phyloP scores from a whole-genome alignment of 2,329 filamentous ascomycete species.

The Aspergillus fischeri region DNA sequence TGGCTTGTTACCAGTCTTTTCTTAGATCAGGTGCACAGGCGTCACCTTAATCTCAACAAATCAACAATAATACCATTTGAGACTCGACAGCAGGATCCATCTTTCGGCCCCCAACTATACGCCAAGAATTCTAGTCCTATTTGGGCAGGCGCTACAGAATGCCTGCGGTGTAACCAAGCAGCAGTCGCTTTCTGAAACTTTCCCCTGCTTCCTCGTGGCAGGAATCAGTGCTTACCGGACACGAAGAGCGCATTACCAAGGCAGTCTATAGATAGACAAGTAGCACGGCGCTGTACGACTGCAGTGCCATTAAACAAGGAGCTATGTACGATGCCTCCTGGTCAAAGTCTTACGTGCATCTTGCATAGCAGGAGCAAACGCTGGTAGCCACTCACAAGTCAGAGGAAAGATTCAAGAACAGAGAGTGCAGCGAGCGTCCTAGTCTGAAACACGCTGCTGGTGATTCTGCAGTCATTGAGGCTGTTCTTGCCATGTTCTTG shows the following conservation, averaged over 20 bases:
- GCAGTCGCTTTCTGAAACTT: background rate
- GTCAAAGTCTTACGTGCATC: background rate
- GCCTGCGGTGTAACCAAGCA: background rate
- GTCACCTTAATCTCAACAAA: background rate
- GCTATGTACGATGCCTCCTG: background rate
- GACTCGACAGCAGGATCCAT: background rate
- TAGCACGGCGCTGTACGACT: background rate
- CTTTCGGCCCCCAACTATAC: background rate
- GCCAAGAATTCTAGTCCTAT: background rate
- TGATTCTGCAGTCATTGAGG: background rate
- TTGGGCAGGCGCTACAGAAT: background rate
- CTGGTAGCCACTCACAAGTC: background rate
- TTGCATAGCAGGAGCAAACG: background rate
- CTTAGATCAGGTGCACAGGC: background rate
- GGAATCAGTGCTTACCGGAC: background rate
- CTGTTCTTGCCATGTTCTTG: background rate
- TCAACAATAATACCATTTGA: background rate
- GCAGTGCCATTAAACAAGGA: background rate
- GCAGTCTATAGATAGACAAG: background rate
- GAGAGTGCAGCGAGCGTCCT: background rate
- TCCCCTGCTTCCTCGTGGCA: background rate
- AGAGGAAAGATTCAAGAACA: background rate
- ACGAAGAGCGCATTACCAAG: background rate
- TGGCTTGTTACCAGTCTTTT: background rate
- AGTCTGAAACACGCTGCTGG: background rate